Conservation (phyloP, 208 protist genomes). For the Phytomonas francai region DNA sequence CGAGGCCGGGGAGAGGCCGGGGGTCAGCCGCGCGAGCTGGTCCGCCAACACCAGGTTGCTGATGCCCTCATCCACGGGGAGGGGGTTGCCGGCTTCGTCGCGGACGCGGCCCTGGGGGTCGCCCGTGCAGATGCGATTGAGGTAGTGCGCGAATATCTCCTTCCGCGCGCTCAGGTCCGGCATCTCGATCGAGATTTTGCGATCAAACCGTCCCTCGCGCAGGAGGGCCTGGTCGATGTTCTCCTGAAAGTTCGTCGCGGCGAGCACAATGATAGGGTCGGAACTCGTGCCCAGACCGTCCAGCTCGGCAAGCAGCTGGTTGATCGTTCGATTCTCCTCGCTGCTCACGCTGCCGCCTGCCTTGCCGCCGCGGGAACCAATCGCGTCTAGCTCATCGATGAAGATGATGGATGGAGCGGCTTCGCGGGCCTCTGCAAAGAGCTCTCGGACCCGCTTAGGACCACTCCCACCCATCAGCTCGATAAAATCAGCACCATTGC, state of each 20-base stretch:
- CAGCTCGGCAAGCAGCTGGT: slow-evolving; percentile 94
- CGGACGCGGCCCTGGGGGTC: slow-evolving; percentile 55
- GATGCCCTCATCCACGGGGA: slow-evolving; percentile 41
- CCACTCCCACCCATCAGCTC: slow-evolving; percentile 96
- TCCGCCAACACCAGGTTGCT: slow-evolving; percentile 33
- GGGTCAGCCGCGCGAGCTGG: slow-evolving; percentile 77
- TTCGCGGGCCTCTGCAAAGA: slow-evolving; percentile 92
- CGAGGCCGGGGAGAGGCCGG: slow-evolving; percentile 90
- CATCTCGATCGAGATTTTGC: slow-evolving; percentile 83
- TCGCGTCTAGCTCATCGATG: slow-evolving; percentile 98
- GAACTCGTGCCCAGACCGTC: slow-evolving; percentile 87
- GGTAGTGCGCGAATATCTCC: slow-evolving; percentile 86
- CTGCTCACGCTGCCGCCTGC: slow-evolving; percentile 78
- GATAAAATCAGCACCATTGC: slow-evolving; percentile 95
- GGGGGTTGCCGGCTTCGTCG: slow-evolving; percentile 46
- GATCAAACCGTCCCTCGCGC: slow-evolving; percentile 86
- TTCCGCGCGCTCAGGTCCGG: slow-evolving; percentile 67
- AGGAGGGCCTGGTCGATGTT: slow-evolving; percentile 90
- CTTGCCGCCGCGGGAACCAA: slow-evolving; percentile 80
- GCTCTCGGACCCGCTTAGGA: slow-evolving; percentile 92
- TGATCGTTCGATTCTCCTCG: slow-evolving; percentile 93
- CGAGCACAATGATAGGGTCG: slow-evolving; percentile 93
- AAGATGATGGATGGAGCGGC: slow-evolving; percentile 95
- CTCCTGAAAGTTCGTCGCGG: slow-evolving; percentile 96
- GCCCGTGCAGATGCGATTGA: slow-evolving; percentile 65